A percentile compares a stretch with the other conserved stretches of the same genome.
These are phyloP conservation scores for Linum lewisii DNA, from an alignment of 345 rosid species.

Conservation along the genomic window DNA sequence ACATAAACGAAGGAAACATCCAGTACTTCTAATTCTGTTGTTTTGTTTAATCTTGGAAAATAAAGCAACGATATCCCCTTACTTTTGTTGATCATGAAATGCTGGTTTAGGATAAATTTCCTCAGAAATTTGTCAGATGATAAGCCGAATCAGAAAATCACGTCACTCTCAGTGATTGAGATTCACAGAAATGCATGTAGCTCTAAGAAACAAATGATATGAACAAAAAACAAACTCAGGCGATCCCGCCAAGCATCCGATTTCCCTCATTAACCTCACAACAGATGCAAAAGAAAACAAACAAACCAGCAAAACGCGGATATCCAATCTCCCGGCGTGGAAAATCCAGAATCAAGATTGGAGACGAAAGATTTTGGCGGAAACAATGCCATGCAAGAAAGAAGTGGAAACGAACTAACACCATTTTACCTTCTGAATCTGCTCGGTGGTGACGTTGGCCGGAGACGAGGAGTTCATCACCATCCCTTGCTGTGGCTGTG, in stretches of 20 bases:
- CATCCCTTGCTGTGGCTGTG: background rate
- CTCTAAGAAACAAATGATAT: background rate
- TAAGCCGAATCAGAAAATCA: too few relatives aligned
- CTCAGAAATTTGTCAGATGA: too few relatives aligned
- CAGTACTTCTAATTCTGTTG: background rate
- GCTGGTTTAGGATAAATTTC: background rate
- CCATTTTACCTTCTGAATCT: slow-evolving; percentile 16
- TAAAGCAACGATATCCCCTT: background rate
- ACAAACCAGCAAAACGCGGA: background rate
- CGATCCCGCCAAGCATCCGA: background rate
- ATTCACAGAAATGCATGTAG: background rate
- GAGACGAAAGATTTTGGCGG: background rate
- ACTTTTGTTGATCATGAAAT: background rate
- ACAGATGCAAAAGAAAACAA: background rate
- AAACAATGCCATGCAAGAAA: background rate
- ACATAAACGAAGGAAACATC: too few relatives aligned
- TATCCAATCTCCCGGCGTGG: background rate
- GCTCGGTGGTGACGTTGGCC: slow-evolving; percentile 19
- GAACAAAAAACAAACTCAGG: background rate
- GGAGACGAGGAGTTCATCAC: background rate
- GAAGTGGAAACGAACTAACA: background rate
- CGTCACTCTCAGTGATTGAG: too few relatives aligned
- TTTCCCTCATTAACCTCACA: background rate
- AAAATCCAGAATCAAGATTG: background rate
- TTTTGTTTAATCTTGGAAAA: too few relatives aligned